Evolutionary conservation across 2,329 filamentous ascomycete species (phyloP).

Genomic region (Xylaria sp.): DNA sequence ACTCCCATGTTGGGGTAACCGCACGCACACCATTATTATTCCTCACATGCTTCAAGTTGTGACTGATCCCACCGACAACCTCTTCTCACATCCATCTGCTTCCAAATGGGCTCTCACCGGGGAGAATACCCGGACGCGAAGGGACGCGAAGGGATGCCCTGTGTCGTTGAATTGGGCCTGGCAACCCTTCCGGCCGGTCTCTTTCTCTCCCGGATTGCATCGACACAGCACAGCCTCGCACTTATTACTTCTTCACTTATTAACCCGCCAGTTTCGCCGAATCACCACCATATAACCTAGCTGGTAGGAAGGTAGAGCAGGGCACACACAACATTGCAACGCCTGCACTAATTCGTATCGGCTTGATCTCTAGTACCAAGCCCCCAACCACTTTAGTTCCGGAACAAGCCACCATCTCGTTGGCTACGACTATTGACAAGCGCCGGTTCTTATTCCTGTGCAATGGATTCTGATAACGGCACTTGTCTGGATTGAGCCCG

Average conservation of each 20-base stretch:
- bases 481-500: constrained; percentile 8
- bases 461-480: constrained; percentile 27
- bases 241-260: constrained; percentile 26
- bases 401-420: constrained; percentile 17
- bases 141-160: no score
- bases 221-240: constrained; percentile 28
- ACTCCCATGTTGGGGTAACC: constrained; percentile 27
- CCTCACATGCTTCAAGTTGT: constrained; percentile 21
- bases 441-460: constrained; percentile 23
- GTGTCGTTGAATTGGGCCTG: constrained; percentile 18
- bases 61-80: constrained; percentile 7
- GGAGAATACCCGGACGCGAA: constrained; percentile 26
- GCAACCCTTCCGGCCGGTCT: constrained; percentile 13
- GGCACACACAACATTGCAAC: no score
- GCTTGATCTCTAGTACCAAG: constrained; percentile 27
- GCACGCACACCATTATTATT: constrained; percentile 16
- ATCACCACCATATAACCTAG: constrained; percentile 20
- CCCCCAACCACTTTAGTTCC: constrained; percentile 17
- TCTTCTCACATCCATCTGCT: constrained; percentile 9
- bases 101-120: constrained; percentile 21
- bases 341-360: constrained; percentile 21
- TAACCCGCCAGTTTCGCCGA: constrained; percentile 29
- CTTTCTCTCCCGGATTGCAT: constrained; percentile 13
- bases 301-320: no score
- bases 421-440: constrained; percentile 20